Base-by-base conservation (phyloP, 768 basidiomycete species). In the Mrakia hoshinonis region DNA sequence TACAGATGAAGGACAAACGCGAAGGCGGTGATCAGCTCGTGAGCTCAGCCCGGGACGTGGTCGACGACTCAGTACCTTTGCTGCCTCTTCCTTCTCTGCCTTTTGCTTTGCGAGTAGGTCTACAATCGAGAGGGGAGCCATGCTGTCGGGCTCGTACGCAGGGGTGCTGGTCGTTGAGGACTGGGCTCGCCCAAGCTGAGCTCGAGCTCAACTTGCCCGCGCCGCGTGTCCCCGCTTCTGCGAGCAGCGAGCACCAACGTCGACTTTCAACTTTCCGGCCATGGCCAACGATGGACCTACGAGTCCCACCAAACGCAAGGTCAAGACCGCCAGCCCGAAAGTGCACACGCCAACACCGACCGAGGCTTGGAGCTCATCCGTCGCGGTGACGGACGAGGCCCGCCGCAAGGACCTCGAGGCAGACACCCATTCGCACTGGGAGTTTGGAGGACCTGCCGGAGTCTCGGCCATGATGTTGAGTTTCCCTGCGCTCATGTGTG, bases 391-490 rank as follows among this genome's bases (percentile, higher is more conserved):
- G 10, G 49, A 52, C 2, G 72, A 62, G 48, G 72, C 49, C 9
- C 48, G 67, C 13, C 26, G 18, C 2, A 39, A 38, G 10, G 72
- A 73, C 31, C 58, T 49, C 29, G 54, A 26, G 0, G 62, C 60
- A 11, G 72, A 73, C 43, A 68, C 60, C 13, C 72, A 73, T 24
- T 24, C 39, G 0, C 46, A 92, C 47, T 95, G 90, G 82, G 94
- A 99, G 80, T 99, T 99, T 77, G 95, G 96, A 74, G 95, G 95
- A 3, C 93, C 95, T 51, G 84, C 84, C 81, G 96, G 95, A 55
- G 92, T 94, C 34, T 79, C 86, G 13, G 89, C 89, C 15, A 98
- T 99, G 81, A 98, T 99, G 89, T 83, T 87, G 24, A 88, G 89
- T 60, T 99, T 99, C 78, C 96, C 96, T 0, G 79, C 89, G 31